A percentile compares a stretch with the other conserved stretches of the same genome.
Conservation (phyloP, 352 stramenopile genomes). For the Globisporangium rhizosaccharum region DNA sequence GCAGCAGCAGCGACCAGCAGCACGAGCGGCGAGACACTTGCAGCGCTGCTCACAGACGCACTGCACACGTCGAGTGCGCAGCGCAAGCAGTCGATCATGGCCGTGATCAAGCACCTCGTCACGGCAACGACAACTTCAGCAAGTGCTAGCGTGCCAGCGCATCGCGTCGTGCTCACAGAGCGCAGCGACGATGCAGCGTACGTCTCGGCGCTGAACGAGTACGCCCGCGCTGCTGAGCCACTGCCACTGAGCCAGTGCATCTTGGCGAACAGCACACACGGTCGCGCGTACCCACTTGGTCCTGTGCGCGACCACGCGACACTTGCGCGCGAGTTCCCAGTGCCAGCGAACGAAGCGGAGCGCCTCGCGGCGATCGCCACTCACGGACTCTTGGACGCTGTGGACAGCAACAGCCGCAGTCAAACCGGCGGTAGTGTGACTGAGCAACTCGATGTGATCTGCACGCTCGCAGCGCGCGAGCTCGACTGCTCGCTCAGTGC, state of each 20-base stretch:
- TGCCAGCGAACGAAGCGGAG: neutral
- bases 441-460: constrained; percentile 49
- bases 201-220: constrained; percentile 6
- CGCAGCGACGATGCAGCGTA: constrained; percentile 19
- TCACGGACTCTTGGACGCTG: constrained; percentile 5
- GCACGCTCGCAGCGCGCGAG: constrained; percentile 35
- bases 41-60: neutral
- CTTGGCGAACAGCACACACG: constrained; percentile 16
- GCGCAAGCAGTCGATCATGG: constrained; percentile 16
- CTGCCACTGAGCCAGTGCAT: constrained; percentile 6
- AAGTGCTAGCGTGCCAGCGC: neutral
- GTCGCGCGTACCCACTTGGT: constrained; percentile 31
- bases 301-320: neutral
- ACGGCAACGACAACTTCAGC: neutral
- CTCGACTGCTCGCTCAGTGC: constrained; percentile 36
- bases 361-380: neutral
- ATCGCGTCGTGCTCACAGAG: constrained; percentile 2
- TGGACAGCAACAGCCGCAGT: too few relatives aligned
- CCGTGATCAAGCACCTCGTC: constrained; percentile 28
- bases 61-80: constrained; percentile 5
- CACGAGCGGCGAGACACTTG: neutral
- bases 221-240: neutral
- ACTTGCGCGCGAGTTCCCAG: neutral
- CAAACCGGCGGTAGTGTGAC: constrained; percentile 15
- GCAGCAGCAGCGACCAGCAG: neutral